Evolutionary conservation across 1,284 basidiomycete species (phyloP), one percentile per base, ranked within the genome.

Genomic region (Trichosporon faecale): DNA sequence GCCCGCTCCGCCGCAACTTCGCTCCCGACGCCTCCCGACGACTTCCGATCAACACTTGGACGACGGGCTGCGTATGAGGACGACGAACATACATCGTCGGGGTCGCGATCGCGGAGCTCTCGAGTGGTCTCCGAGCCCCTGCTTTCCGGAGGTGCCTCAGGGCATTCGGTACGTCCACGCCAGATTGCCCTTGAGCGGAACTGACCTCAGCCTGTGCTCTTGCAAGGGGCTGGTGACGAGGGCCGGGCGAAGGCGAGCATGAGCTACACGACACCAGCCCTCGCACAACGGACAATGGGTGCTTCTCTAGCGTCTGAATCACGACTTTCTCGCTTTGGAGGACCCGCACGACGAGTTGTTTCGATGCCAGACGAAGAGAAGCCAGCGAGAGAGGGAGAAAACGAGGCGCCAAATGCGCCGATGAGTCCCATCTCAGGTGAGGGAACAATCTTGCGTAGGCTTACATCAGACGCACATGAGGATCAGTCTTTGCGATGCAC

Each of bases 271-370:
- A 81, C 80, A 0, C 80, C 81, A 0, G 80, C 77, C 1, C 18
- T 77, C 5, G 64, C 76, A 0, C 78, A 79, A 18, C 65, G 81
- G 16, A 78, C 74, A 0, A 27, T 81, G 23, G 65, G 67, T 7
- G 33, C 75, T 9, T 66, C 74, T 2, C 64, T 74, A 1, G 78
- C 80, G 2, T 78, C 81, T 0, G 76, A 73, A n/a, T 61, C 57
- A 9, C 57, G 57, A 33, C 73, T 82, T 4, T 79, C 80, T 2
- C 72, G 78, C 29, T 82, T 82, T 64, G 81, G 81, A 2, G 81
- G 81, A 1, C 81, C 81, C 18, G 80, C 81, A 1, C 73, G 80
- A 21, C 70, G 81, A 29, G 76, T 78, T 1, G 69, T 78, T 11
- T 52, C 49, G 2, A 4, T 25, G 9, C 66, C 70, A 6, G 66